Evolutionary conservation across 441 rosid genomes (phyloP).

Genomic region (Macaranga tanarius): DNA sequence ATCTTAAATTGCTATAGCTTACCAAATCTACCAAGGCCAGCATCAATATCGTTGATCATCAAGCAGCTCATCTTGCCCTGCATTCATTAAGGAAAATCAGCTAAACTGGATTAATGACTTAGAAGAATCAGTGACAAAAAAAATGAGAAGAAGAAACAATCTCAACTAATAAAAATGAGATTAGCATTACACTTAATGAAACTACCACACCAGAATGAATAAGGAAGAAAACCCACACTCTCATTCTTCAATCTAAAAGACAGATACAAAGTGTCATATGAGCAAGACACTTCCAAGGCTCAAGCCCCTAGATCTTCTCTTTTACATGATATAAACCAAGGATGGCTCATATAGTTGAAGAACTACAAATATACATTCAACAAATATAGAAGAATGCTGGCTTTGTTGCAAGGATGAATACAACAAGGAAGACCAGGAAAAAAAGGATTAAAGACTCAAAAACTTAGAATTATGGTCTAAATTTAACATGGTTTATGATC

Average conservation of each 20-base stretch:
- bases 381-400: neutral
- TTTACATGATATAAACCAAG: neutral
- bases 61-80: slow-evolving; percentile 98
- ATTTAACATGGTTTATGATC: neutral
- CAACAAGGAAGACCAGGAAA: neutral
- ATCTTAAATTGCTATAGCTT: slow-evolving; percentile 31
- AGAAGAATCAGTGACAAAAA: slow-evolving; percentile 10
- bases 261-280: no score
- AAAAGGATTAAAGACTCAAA: neutral
- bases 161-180: slow-evolving; percentile 6
- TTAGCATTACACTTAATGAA: neutral
- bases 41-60: slow-evolving; percentile 96
- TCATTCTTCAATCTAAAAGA: neutral
- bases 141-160: neutral
- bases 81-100: slow-evolving; percentile 29
- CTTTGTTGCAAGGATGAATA: neutral
- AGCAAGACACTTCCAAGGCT: neutral
- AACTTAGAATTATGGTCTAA: no score
- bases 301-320: neutral
- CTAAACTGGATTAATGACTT: slow-evolving; percentile 21
- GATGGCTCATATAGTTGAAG: neutral
- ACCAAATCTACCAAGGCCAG: slow-evolving; percentile 99
- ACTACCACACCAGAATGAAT: neutral
- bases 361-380: neutral
- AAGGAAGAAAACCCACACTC: neutral